Evolutionary conservation across 768 basidiomycete genomes (phyloP), one percentile per base, ranked within the genome.

Genomic region (Suillus hirtellus): DNA sequence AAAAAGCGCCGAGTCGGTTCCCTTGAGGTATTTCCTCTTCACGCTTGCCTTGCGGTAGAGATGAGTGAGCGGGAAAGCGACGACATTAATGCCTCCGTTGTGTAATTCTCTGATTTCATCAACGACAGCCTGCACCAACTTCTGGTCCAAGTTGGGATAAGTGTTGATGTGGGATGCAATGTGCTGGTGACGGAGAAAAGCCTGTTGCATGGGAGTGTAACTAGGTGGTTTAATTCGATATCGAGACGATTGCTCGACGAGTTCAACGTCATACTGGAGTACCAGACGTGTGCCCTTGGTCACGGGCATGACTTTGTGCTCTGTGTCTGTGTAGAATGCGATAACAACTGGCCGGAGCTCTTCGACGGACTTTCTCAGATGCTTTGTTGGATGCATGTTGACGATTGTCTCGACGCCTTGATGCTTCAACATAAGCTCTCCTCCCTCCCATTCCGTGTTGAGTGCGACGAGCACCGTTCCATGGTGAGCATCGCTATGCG

Each of bases 221-320:
- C 52, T 34, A n/a, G 50, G 50, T 15, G 9, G 24, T 7, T 3
- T 0, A 4, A 10, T 19, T 17, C 27, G 1, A 2, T 2, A 1
- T 52, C 4, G 27, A 52, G 50, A 19, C 2, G 19, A 2, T 11
- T 34, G 31, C 19, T 34, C 10, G 11, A 12, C 11, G 19, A 19
- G 19, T 53, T 53, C 19, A 5, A 53, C 52, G 11, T 53, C 52
- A 53, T 34, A 53, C 52, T 53, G 50, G 31, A 52, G 50, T 17
- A 52, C 50, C 10, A 52, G 27, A 11, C 31, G 52, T 34, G 17
- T 19, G 17, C 52, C 52, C 19, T 53, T 53, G 31, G 52, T 53
- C 5, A 53, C 52, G 11, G 52, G 52, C 52, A 53, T 53, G 31
- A 53, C 52, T n/a, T 53, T 53, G 11, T 53, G 52, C 19, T 53